These are phyloP conservation scores for Cairneyella variabilis DNA, from an alignment of 495 filamentous ascomycete genomes.

Conservation along the genomic window DNA sequence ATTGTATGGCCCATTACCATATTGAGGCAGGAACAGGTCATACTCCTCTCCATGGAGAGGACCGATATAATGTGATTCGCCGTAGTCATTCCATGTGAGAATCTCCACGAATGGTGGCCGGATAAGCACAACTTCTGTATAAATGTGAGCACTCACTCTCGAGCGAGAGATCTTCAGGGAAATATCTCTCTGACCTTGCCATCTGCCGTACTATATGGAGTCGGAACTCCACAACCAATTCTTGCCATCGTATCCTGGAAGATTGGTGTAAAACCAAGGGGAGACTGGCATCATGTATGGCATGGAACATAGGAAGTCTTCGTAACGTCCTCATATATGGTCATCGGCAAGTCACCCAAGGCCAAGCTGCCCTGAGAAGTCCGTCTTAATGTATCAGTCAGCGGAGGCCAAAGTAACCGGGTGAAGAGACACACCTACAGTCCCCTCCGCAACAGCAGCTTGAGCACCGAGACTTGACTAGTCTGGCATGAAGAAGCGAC, in stretches of 20 bases:
- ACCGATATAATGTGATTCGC: conserved; percentile 60
- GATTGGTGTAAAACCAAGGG: background rate
- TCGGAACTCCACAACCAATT: conserved; percentile 29
- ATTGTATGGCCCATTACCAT: no score
- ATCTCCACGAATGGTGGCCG: conserved; percentile 47
- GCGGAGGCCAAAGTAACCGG: background rate
- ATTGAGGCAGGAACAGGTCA: no score
- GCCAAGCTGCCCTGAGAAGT: background rate
- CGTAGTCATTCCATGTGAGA: conserved; percentile 62
- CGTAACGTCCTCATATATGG: conserved; percentile 31
- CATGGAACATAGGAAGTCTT: conserved; percentile 43
- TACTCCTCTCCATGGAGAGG: conserved; percentile 2
- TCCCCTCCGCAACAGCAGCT: no score
- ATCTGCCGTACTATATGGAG: background rate
- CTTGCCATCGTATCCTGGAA: background rate
- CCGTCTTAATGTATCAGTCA: conserved; percentile 28
- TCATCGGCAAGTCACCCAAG: background rate
- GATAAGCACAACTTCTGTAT: no score
- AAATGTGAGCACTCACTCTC: no score
- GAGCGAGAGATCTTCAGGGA: no score
- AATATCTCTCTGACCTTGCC: no score
- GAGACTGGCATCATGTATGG: conserved; percentile 36
- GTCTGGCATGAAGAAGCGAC: conserved; percentile 22
- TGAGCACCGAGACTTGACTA: conserved; percentile 22
- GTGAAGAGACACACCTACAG: no score